Evolutionary conservation across 2,329 filamentous ascomycete species (phyloP).

Genomic region (Didymella exigua): DNA sequence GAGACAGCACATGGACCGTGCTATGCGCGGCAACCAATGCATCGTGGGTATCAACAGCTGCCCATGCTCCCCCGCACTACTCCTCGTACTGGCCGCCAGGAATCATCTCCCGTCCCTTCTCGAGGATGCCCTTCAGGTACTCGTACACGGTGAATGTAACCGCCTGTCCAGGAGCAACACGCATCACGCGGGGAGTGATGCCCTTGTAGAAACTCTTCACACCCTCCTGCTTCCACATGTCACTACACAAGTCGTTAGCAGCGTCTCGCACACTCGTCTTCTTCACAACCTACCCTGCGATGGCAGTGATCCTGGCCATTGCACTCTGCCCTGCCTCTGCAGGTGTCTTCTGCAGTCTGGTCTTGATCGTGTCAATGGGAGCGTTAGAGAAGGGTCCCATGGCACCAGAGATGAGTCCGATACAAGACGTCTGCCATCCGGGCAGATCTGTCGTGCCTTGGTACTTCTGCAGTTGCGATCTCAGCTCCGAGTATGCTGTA

Average conservation of each 20-base stretch:
- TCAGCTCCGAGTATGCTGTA: constrained; percentile 95
- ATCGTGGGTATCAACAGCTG: constrained; percentile 22
- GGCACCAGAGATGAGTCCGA: constrained; percentile 88
- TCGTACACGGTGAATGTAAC: constrained; percentile 69
- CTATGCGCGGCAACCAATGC: constrained; percentile 1
- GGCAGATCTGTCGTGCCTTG: constrained; percentile 79
- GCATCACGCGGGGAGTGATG: constrained; percentile 96
- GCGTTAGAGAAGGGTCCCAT: constrained; percentile 97
- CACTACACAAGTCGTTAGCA: constrained; percentile 32
- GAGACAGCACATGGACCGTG: constrained; percentile 5
- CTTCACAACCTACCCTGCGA: constrained; percentile 60
- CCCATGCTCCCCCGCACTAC: constrained; percentile 33
- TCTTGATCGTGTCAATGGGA: constrained; percentile 99
- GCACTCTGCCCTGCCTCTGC: constrained; percentile 82
- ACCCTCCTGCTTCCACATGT: constrained; percentile 80
- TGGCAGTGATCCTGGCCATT: constrained; percentile 75
- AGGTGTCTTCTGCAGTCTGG: constrained; percentile 86
- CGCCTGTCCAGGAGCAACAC: constrained; percentile 93
- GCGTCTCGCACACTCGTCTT: background rate
- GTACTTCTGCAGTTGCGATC: constrained; percentile 72
- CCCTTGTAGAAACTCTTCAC: constrained; percentile 97
- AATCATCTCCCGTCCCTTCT: constrained; percentile 55
- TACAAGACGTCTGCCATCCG: constrained; percentile 86
- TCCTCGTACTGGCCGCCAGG: constrained; percentile 58
- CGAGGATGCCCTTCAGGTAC: constrained; percentile 56